These are phyloP conservation scores for Candida golubevii DNA, from an alignment of 805 yeast genomes.

Conservation along the genomic window DNA sequence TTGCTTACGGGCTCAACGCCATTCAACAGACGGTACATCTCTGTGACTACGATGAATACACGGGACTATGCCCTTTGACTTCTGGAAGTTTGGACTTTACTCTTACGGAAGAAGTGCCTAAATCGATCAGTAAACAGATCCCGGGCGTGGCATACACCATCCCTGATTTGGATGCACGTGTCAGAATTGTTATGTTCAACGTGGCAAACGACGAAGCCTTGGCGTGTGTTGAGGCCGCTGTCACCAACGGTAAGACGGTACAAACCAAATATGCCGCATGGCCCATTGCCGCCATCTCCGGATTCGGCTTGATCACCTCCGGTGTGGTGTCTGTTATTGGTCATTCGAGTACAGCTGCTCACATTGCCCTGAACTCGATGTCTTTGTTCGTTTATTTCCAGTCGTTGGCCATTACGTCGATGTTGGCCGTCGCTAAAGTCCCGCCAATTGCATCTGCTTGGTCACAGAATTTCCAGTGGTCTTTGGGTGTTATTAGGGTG, in stretches of 20 bases:
- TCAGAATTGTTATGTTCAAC: conserved; percentile 58
- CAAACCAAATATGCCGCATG: conserved; percentile 78
- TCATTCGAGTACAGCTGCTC: conserved; percentile 90
- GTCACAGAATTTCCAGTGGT: conserved; percentile 96
- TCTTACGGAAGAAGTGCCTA: conserved; percentile 43
- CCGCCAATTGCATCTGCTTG: conserved; percentile 98
- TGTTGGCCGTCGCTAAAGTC: conserved; percentile 89
- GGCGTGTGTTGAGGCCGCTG: conserved; percentile 89
- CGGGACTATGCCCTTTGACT: conserved; percentile 68
- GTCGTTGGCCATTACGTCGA: conserved; percentile 82
- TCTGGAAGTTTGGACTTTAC: conserved; percentile 81
- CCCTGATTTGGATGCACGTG: conserved; percentile 94
- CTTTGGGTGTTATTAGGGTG: conserved; percentile 82
- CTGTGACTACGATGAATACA: conserved; percentile 50
- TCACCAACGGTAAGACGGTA: conserved; percentile 88
- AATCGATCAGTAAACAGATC: conserved; percentile 44
- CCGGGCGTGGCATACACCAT: conserved; percentile 85
- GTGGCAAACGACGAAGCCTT: conserved; percentile 43
- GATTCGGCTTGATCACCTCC: conserved; percentile 81
- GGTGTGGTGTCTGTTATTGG: conserved; percentile 85
- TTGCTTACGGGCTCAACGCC: conserved; percentile 76
- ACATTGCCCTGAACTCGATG: conserved; percentile 93
- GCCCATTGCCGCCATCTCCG: conserved; percentile 93
- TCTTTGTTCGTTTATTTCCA: conserved; percentile 93
- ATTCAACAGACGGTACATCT: conserved; percentile 52